Evolutionary conservation across 2,329 filamentous ascomycete genomes (phyloP), one percentile per base, ranked within the genome.

Genomic region (Aspergillus candidus): DNA sequence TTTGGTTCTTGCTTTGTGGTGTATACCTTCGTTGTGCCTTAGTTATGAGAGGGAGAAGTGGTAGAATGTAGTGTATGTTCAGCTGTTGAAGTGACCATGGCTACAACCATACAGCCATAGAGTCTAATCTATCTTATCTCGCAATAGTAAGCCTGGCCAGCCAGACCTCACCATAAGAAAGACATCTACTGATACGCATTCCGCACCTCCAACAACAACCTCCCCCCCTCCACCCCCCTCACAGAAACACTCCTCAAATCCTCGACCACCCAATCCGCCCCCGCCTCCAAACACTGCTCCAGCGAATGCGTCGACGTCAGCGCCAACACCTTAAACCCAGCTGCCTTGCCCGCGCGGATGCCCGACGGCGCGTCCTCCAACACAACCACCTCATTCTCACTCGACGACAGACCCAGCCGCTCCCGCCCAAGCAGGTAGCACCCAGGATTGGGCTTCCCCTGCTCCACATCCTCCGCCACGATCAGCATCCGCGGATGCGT

Each of bases 351-450:
- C 22, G 89, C 82, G 52, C 71, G 75, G 59, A 95, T 87, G 4
- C 90, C 90, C 6, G 88, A 87, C 4, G 90, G 89, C 44, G 87
- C 87, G 70, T 96, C 90, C 69, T 96, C 90, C 32, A 95, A 71
- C 38, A 96, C 90, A 43, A 95, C 72, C 35, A 91, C 67, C 42
- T 68, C 72, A 14, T 73, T 62, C 15, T 62, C 59, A 7, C 22
- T 10, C 22, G 1, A 5, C 5, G 22, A 27, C 22, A 74, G 53
- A 1, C 73, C 74, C 12, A 90, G 74, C 50, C 76, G 76, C 54
- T 78, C 72, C 37, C 80, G 78, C 12, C 85, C 86, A 40, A 89
- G 73, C 40, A 74, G 65, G 65, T 90, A 91, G 70, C 86, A 88
- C 11, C 76, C 68, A 18, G 86, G 86, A 64, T 90, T 82, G 0